phyloP scores from a whole-genome alignment of 2,329 filamentous ascomycete species.

The Aspergillus floridensis region DNA sequence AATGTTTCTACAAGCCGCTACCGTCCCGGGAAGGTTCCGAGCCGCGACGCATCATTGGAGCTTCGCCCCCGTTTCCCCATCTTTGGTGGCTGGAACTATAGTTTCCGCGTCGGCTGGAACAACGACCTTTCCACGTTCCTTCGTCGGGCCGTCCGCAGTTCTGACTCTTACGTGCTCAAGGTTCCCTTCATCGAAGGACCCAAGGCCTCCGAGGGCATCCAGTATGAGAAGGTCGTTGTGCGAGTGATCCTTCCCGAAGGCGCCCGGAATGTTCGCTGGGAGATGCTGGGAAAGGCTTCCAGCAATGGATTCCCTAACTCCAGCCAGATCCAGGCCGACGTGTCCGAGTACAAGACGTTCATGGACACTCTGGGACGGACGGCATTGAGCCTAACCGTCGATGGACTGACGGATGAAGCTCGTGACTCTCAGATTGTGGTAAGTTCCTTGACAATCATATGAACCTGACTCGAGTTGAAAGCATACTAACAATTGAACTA shows the following conservation, averaged over 20 bases:
- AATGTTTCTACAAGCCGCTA: conserved; percentile 95
- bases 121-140: conserved; percentile 75
- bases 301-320: conserved; percentile 66
- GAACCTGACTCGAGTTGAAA: neutral
- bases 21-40: conserved; percentile 60
- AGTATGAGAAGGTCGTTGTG: conserved; percentile 77
- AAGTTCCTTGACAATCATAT: conserved; percentile 20
- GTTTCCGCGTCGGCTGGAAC: conserved; percentile 96
- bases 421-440: conserved; percentile 76
- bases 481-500: conserved; percentile 18
- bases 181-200: conserved; percentile 93
- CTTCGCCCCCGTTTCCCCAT: conserved; percentile 93
- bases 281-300: conserved; percentile 70
- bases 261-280: conserved; percentile 60
- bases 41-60: conserved; percentile 78
- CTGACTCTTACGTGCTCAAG: conserved; percentile 77
- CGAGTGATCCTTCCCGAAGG: conserved; percentile 89
- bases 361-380: conserved; percentile 92
- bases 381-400: conserved; percentile 71
- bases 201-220: conserved; percentile 77
- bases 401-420: conserved; percentile 87
- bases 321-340: conserved; percentile 52
- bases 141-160: conserved; percentile 56
- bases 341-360: conserved; percentile 76
- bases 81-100: conserved; percentile 97